Conservation (phyloP, 805 yeast genomes). For the Candida lessepsii region DNA sequence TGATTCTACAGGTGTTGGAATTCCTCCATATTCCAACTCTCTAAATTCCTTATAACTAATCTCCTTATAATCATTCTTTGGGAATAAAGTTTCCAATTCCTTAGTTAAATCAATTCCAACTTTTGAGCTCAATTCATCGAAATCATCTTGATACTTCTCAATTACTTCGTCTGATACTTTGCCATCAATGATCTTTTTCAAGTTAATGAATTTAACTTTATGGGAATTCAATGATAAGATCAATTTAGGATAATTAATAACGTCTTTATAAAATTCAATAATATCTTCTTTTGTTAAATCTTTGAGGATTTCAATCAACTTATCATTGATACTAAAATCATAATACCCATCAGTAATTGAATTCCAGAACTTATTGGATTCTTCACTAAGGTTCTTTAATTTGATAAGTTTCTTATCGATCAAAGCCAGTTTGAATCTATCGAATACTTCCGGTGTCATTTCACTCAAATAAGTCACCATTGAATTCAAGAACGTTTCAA, state of each 20-base stretch:
- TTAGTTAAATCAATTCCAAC: constrained; percentile 3
- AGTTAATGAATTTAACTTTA: constrained; percentile 9
- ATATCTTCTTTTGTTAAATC: constrained; percentile 57
- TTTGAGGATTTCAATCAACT: constrained; percentile 57
- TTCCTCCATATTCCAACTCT: constrained; percentile 2
- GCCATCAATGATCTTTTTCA: constrained; percentile 11
- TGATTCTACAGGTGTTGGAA: constrained; percentile 17
- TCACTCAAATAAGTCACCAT: constrained; percentile 45
- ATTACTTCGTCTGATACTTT: constrained; percentile 7
- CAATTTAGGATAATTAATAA: constrained; percentile 37
- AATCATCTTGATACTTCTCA: constrained; percentile 2
- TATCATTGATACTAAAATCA: constrained; percentile 61
- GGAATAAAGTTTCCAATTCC: constrained; percentile 10
- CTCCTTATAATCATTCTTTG: constrained; percentile 5
- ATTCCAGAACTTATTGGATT: constrained; percentile 61
- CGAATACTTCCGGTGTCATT: constrained; percentile 64
- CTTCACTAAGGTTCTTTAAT: constrained; percentile 77
- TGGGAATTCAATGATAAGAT: constrained; percentile 45
- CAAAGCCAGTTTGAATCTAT: constrained; percentile 67
- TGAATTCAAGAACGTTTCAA: constrained; percentile 58
- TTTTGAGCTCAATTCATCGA: background rate
- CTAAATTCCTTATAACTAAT: constrained; percentile 12
- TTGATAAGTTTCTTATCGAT: constrained; percentile 65
- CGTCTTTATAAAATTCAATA: constrained; percentile 49
- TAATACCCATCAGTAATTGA: constrained; percentile 74